Percentiles rank a stretch among this genome's conserved stretches.
Evolutionary conservation across 2,329 filamentous ascomycete genomes (phyloP).

Genomic region (Chaetomium sp.): DNA sequence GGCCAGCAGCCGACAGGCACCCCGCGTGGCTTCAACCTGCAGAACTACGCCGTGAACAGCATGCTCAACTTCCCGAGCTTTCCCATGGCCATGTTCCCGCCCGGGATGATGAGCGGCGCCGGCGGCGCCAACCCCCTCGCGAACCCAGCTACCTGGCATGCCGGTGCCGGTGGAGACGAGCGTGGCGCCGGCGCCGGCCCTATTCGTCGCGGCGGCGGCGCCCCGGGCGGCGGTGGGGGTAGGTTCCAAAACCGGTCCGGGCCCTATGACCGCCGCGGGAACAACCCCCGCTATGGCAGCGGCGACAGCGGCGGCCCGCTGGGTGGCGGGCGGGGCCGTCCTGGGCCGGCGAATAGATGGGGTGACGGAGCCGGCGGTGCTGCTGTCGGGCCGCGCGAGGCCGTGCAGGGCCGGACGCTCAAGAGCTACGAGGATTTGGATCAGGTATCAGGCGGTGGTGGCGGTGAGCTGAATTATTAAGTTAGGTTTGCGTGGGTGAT

Average conservation of each 20-base stretch:
- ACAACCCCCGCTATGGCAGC: conserved; percentile 52
- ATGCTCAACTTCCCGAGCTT: conserved; percentile 62
- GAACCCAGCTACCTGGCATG: conserved; percentile 51
- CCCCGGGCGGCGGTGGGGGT: conserved; percentile 48
- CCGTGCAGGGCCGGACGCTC: conserved; percentile 86
- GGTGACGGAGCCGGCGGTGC: conserved; percentile 72
- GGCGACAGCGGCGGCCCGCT: conserved; percentile 44
- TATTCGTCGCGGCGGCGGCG: conserved; percentile 64
- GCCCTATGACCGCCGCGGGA: conserved; percentile 70
- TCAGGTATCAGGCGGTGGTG: conserved; percentile 72
- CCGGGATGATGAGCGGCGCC: conserved; percentile 49
- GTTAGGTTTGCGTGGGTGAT: not conserved
- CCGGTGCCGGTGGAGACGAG: conserved; percentile 52
- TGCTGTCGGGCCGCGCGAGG: conserved; percentile 82
- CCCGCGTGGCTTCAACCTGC: conserved; percentile 86
- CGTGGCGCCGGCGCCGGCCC: conserved; percentile 58
- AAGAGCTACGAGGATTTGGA: conserved; percentile 98
- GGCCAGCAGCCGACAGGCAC: conserved; percentile 78
- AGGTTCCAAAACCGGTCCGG: conserved; percentile 66
- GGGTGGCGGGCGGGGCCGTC: conserved; percentile 54
- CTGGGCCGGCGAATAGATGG: conserved; percentile 58
- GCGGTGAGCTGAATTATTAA: conserved; percentile 87
- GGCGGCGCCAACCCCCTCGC: conserved; percentile 49
- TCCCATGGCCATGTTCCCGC: conserved; percentile 46
- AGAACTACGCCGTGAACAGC: conserved; percentile 65